These are phyloP conservation scores for Sindora glabra DNA, from an alignment of 306 rosid genomes.

Conservation along the genomic window DNA sequence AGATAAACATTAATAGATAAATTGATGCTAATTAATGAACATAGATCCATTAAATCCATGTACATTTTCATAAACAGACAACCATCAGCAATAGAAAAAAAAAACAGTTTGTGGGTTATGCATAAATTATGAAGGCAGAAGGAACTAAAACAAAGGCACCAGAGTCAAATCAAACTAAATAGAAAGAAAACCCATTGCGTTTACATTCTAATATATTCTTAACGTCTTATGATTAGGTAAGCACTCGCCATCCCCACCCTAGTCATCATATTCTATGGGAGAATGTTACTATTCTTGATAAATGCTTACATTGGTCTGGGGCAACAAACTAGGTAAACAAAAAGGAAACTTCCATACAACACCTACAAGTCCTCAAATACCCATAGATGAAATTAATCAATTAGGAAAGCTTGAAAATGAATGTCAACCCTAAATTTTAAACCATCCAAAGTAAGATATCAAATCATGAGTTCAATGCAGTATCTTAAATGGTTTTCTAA, in stretches of 20 bases:
- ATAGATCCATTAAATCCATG: neutral
- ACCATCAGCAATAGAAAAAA: neutral
- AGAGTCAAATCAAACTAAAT: neutral
- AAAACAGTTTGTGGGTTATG: neutral
- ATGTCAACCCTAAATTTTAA: neutral
- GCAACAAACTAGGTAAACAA: neutral
- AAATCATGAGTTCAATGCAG: neutral
- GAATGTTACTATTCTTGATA: neutral
- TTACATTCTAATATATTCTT: no score
- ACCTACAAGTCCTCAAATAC: neutral
- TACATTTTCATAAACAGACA: slow-evolving; percentile 8
- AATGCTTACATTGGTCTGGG: neutral
- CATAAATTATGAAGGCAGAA: no score
- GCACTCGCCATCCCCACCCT: neutral
- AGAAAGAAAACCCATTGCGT: neutral
- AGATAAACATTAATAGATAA: slow-evolving; percentile 2
- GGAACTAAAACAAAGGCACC: neutral
- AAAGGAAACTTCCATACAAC: neutral
- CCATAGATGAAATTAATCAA: neutral
- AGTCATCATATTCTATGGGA: neutral
- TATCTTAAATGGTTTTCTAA: neutral
- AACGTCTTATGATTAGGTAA: neutral
- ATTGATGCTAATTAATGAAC: neutral
- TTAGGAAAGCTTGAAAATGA: neutral
- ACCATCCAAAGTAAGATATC: neutral